A percentile compares a stretch with the other conserved stretches of the same genome.
Conservation (phyloP, 1,284 basidiomycete species). For the Boletus semigastroideus region DNA sequence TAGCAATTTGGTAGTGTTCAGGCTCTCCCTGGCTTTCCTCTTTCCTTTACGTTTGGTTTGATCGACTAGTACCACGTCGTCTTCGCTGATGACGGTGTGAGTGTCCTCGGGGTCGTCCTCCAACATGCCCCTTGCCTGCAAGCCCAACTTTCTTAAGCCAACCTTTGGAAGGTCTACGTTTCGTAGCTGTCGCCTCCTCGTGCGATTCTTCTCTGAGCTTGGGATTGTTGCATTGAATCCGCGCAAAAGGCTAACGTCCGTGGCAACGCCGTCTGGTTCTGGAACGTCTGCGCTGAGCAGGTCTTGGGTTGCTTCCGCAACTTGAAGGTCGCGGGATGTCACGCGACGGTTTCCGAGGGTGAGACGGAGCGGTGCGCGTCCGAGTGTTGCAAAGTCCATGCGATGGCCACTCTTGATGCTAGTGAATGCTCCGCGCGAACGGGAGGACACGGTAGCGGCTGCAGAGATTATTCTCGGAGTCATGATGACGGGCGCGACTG, state of each 20-base stretch:
- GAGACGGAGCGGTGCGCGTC: conserved; percentile 69
- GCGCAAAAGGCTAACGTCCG: conserved; percentile 72
- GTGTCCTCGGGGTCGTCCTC: conserved; percentile 60
- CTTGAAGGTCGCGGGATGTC: conserved; percentile 80
- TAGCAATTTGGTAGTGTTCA: conserved; percentile 68
- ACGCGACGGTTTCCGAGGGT: conserved; percentile 63
- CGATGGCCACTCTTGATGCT: conserved; percentile 37
- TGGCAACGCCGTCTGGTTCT: conserved; percentile 60
- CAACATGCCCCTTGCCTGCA: conserved; percentile 72
- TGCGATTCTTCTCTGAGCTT: conserved; percentile 75
- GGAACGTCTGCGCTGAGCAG: conserved; percentile 74
- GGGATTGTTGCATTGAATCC: conserved; percentile 94
- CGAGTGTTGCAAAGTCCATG: conserved; percentile 70
- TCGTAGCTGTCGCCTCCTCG: conserved; percentile 73
- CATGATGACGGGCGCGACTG: conserved; percentile 91
- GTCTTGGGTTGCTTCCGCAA: conserved; percentile 79
- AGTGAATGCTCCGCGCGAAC: conserved; percentile 44
- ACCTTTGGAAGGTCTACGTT: conserved; percentile 77
- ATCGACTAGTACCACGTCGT: conserved; percentile 61
- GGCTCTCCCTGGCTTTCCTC: conserved; percentile 62
- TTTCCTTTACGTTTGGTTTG: conserved; percentile 51
- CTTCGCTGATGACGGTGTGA: conserved; percentile 63
- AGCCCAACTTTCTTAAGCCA: conserved; percentile 77
- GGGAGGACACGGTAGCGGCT: conserved; percentile 59
- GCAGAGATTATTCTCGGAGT: conserved; percentile 77